Evolutionary conservation across 1,139 yeast species (phyloP).

Genomic region (Candida sanyaensis): DNA sequence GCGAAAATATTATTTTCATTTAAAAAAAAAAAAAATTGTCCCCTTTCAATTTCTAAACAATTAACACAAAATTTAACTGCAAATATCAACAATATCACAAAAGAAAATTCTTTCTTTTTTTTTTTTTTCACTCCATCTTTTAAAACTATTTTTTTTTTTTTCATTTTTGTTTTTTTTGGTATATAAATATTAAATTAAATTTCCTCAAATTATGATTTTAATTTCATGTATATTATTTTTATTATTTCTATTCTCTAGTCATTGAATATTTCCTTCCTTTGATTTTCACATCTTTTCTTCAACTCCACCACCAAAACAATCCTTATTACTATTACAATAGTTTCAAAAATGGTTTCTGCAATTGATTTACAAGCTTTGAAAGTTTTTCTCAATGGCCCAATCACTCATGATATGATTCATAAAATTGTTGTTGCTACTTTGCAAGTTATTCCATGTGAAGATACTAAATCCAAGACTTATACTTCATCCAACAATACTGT

Average conservation of each 20-base stretch:
- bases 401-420: conserved; percentile 66
- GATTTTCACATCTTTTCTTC: too few relatives aligned
- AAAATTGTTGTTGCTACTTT: conserved; percentile 62
- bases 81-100: neutral
- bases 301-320: neutral
- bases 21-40: neutral
- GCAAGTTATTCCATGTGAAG: conserved; percentile 61
- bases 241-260: neutral
- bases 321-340: neutral
- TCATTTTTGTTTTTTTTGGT: too few relatives aligned
- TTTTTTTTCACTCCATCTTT: neutral
- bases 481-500: conserved; percentile 32
- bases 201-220: neutral
- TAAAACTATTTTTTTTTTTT: too few relatives aligned
- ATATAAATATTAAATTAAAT: neutral
- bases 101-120: neutral
- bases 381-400: conserved; percentile 56
- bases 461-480: conserved; percentile 37
- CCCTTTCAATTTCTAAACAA: neutral
- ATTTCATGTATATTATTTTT: neutral
- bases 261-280: conserved; percentile 1
- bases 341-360: conserved; percentile 17
- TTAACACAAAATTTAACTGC: conserved; percentile 1
- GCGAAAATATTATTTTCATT: neutral
- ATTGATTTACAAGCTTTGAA: conserved; percentile 56